Percentiles rank a stretch among this genome's conserved stretches.
Evolutionary conservation across 768 basidiomycete species (phyloP).

Genomic region (Amanita rimosa): DNA sequence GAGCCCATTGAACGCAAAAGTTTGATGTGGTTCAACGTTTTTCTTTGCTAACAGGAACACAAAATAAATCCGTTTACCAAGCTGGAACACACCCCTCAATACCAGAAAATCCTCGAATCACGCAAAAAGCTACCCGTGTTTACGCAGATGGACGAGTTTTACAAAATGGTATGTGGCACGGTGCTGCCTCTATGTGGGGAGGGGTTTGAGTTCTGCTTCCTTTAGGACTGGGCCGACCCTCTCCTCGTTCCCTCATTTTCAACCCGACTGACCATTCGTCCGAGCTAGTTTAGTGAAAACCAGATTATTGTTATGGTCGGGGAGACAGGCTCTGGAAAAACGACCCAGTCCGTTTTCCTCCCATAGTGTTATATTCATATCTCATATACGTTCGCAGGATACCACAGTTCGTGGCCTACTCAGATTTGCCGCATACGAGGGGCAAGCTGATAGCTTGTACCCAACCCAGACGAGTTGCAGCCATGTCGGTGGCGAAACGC

Average conservation of each 20-base stretch:
- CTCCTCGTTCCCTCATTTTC: constrained; percentile 18
- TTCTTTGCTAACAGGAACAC: constrained; percentile 39
- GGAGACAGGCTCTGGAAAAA: constrained; percentile 94
- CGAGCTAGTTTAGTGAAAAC: constrained; percentile 52
- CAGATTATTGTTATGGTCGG: constrained; percentile 89
- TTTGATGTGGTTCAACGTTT: not conserved
- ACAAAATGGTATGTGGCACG: constrained; percentile 59
- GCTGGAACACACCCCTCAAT: constrained; percentile 60
- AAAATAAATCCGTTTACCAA: constrained; percentile 87
- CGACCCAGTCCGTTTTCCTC: constrained; percentile 85
- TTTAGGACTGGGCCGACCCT: constrained; percentile 28
- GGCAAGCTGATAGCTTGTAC: constrained; percentile 94
- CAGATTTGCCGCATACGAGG: constrained; percentile 83
- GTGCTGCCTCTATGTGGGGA: constrained; percentile 19
- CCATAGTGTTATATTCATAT: too few relatives aligned
- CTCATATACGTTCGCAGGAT: constrained; percentile 41
- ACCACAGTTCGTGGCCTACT: constrained; percentile 92
- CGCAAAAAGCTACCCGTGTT: constrained; percentile 89
- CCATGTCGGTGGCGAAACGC: constrained; percentile 97
- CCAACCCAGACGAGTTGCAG: constrained; percentile 91
- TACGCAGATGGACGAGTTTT: constrained; percentile 88
- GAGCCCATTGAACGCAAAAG: not conserved
- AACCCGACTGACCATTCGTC: constrained; percentile 1
- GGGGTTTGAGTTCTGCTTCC: constrained; percentile 33
- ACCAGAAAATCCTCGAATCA: constrained; percentile 75